A percentile compares a stretch with the other conserved stretches of the same genome.
phyloP scores from a whole-genome alignment of 352 stramenopile species.

The Globisporangium sylvaticum region DNA sequence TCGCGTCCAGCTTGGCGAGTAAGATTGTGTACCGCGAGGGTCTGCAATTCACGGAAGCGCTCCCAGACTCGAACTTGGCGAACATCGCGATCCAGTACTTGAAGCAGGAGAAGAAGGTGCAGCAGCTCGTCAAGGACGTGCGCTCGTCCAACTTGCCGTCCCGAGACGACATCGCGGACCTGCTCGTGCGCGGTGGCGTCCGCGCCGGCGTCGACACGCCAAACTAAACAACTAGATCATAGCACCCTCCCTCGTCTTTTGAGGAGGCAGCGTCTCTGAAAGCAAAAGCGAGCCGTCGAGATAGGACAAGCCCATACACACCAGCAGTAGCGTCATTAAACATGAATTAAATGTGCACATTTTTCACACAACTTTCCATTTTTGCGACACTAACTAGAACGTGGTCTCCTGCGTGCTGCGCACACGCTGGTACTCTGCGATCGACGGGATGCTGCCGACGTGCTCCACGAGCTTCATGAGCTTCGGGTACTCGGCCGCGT shows the following conservation, averaged over 20 bases:
- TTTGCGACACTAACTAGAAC: neutral
- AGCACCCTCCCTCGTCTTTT: neutral
- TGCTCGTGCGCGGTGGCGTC: constrained; percentile 71
- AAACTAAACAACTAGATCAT: constrained; percentile 15
- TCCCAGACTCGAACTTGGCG: constrained; percentile 89
- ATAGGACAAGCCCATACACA: neutral
- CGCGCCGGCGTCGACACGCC: constrained; percentile 62
- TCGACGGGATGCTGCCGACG: constrained; percentile 11
- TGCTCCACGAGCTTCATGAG: constrained; percentile 11
- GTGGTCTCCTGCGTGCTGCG: constrained; percentile 8
- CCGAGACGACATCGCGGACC: constrained; percentile 68
- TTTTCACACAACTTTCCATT: neutral
- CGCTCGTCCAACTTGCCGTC: constrained; percentile 42
- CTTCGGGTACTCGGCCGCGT: constrained; percentile 24
- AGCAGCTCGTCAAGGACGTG: constrained; percentile 75
- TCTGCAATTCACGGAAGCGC: constrained; percentile 92
- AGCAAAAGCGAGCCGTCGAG: neutral
- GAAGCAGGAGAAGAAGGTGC: constrained; percentile 93
- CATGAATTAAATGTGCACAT: constrained; percentile 4
- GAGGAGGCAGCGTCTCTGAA: neutral
- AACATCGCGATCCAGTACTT: constrained; percentile 93
- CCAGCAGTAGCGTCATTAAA: constrained; percentile 6
- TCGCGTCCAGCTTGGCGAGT: constrained; percentile 93
- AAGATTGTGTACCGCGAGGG: constrained; percentile 99
- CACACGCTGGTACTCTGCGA: constrained; percentile 12